These are phyloP conservation scores for Plasmodium relictum DNA, from an alignment of 169 alveolate species.

Conservation along the genomic window DNA sequence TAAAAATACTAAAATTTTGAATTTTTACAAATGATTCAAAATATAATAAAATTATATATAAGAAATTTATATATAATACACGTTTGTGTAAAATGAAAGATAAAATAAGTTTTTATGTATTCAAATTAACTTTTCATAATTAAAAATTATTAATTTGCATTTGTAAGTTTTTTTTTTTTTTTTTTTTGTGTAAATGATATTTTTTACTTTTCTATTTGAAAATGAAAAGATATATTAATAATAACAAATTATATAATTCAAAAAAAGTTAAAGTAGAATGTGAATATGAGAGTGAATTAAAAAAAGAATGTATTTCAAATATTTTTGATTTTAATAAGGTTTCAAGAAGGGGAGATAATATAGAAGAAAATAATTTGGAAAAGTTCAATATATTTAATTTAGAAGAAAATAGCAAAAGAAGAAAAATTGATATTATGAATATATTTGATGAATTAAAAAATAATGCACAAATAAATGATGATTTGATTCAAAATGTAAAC, in stretches of 20 bases:
- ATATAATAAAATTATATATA: too few relatives aligned
- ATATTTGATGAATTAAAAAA: conserved; percentile 1
- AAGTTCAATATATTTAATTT: conserved; percentile 23
- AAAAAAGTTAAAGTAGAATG: conserved; percentile 59
- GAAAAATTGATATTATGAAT: conserved; percentile 40
- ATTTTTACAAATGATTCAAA: too few relatives aligned
- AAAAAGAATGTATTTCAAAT: conserved; percentile 11
- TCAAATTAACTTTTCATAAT: neutral
- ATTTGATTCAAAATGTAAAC: neutral
- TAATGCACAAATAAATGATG: neutral
- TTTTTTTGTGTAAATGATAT: conserved; percentile 4
- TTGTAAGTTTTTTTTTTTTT: conserved; percentile 4
- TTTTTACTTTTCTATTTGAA: neutral
- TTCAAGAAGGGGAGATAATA: conserved; percentile 3
- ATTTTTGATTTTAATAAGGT: conserved; percentile 19
- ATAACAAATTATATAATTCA: conserved; percentile 13
- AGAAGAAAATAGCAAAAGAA: conserved; percentile 66
- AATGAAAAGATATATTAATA: conserved; percentile 65
- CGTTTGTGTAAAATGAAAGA: too few relatives aligned
- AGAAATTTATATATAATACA: too few relatives aligned
- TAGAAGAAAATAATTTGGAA: conserved; percentile 24
- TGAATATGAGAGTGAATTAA: conserved; percentile 41
- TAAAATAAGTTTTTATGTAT: too few relatives aligned
- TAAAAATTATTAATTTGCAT: neutral
- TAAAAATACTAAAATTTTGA: too few relatives aligned